phyloP scores from a whole-genome alignment of 192 early-diverging fungal genomes.

The Coemansia sp. region DNA sequence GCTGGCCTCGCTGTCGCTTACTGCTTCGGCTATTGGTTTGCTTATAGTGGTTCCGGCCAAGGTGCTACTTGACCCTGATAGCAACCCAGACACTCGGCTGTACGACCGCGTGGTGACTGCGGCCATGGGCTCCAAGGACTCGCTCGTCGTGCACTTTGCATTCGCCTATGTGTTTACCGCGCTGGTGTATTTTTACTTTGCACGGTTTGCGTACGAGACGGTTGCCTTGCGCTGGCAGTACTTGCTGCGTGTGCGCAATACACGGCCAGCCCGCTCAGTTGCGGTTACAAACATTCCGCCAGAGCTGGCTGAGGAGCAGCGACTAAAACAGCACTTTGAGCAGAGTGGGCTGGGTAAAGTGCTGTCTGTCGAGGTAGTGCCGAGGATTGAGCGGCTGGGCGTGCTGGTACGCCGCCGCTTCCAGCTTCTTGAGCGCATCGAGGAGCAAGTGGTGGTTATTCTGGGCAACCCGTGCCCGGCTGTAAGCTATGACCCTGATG shows the following conservation, averaged over 20 bases:
- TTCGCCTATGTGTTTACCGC: slow-evolving; percentile 55
- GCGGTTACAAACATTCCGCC: slow-evolving; percentile 69
- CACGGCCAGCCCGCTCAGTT: slow-evolving; percentile 60
- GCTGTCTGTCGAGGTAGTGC: slow-evolving; percentile 62
- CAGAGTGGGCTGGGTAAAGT: slow-evolving; percentile 57
- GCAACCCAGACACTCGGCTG: neutral
- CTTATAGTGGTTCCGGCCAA: slow-evolving; percentile 46
- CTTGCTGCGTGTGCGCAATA: slow-evolving; percentile 44
- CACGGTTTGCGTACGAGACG: slow-evolving; percentile 51
- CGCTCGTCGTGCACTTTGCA: slow-evolving; percentile 50
- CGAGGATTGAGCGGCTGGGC: slow-evolving; percentile 56
- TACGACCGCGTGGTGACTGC: slow-evolving; percentile 33
- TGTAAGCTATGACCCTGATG: slow-evolving; percentile 63
- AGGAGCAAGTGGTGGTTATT: slow-evolving; percentile 55
- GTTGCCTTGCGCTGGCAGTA: slow-evolving; percentile 57
- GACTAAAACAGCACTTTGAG: slow-evolving; percentile 67
- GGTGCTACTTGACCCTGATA: slow-evolving; percentile 21
- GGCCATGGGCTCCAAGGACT: slow-evolving; percentile 33
- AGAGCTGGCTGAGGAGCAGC: slow-evolving; percentile 52
- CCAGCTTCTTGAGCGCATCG: slow-evolving; percentile 57
- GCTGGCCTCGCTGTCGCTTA: slow-evolving; percentile 33
- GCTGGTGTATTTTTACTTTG: slow-evolving; percentile 52
- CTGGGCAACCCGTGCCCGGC: slow-evolving; percentile 72
- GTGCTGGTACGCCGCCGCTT: slow-evolving; percentile 60
- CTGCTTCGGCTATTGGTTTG: slow-evolving; percentile 30